A percentile compares a stretch with the other conserved stretches of the same genome.
Conservation (phyloP, 2,329 filamentous ascomycete genomes). For the Trichoderma gracile region DNA sequence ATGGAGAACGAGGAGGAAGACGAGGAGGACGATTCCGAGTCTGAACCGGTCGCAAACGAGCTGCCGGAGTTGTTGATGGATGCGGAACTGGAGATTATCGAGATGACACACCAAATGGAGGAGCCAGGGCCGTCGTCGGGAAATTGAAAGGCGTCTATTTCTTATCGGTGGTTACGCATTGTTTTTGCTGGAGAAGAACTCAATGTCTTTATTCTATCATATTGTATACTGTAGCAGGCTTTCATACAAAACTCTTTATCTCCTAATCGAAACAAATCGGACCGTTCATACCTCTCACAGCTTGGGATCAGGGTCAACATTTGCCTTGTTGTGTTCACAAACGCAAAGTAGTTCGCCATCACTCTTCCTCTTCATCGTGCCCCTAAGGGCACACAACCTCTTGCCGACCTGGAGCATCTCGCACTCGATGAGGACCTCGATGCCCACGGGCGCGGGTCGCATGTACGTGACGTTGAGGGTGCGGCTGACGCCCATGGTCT, state of each 20-base stretch:
- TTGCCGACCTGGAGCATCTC: constrained; percentile 60
- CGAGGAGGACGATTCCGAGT: constrained; percentile 33
- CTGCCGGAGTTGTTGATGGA: constrained; percentile 33
- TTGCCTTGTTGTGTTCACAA: constrained; percentile 67
- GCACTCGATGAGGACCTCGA: constrained; percentile 54
- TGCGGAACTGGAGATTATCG: constrained; percentile 30
- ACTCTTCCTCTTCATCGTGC: constrained; percentile 54
- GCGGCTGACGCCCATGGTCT: constrained; percentile 62
- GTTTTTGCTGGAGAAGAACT: too few relatives aligned
- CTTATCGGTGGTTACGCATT: too few relatives aligned
- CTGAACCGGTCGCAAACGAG: constrained; percentile 33
- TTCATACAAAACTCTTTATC: not conserved
- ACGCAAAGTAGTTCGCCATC: constrained; percentile 56
- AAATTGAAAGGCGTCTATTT: not conserved
- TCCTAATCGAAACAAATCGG: not conserved
- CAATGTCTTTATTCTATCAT: not conserved
- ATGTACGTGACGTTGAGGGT: constrained; percentile 68
- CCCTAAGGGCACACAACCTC: constrained; percentile 54
- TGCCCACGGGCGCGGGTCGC: constrained; percentile 57
- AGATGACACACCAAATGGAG: constrained; percentile 25
- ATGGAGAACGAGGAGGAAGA: constrained; percentile 37
- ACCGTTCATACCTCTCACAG: constrained; percentile 27
- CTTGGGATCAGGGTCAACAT: constrained; percentile 52
- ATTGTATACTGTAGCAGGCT: not conserved
- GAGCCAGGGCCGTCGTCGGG: constrained; percentile 12